Evolutionary conservation across 805 yeast genomes (phyloP).

Genomic region (Millerozyma miso): DNA sequence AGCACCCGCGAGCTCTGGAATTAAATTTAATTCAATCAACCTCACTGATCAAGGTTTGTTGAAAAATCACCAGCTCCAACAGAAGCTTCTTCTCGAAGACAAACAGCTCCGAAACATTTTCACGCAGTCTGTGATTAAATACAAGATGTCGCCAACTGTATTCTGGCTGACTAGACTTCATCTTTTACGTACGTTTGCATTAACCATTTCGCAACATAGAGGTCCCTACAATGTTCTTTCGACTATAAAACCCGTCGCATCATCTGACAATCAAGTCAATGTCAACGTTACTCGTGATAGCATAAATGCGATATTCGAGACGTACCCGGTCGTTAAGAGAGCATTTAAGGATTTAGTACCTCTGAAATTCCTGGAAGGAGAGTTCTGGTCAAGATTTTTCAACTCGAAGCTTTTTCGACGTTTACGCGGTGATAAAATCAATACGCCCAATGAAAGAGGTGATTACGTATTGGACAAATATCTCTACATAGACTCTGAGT

Average conservation of each 20-base stretch:
- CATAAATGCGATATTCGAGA: conserved; percentile 83
- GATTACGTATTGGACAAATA: conserved; percentile 85
- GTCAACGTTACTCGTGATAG: conserved; percentile 89
- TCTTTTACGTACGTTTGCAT: conserved; percentile 77
- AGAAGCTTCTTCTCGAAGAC: conserved; percentile 66
- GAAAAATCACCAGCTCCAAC: conserved; percentile 73
- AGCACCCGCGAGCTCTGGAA: conserved; percentile 9
- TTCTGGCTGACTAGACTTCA: conserved; percentile 86
- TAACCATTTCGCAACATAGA: conserved; percentile 74
- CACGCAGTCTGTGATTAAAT: conserved; percentile 80
- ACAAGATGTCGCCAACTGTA: conserved; percentile 71
- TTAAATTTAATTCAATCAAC: conserved; percentile 22
- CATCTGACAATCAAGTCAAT: conserved; percentile 88
- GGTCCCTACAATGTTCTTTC: conserved; percentile 94
- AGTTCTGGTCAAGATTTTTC: conserved; percentile 95
- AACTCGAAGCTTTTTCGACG: conserved; percentile 83
- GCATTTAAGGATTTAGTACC: conserved; percentile 94
- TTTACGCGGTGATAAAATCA: conserved; percentile 80
- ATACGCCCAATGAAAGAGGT: conserved; percentile 67
- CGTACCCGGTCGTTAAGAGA: conserved; percentile 84
- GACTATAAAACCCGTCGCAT: conserved; percentile 90
- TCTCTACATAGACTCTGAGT: conserved; percentile 63
- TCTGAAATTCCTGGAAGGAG: conserved; percentile 71
- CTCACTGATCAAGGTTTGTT: conserved; percentile 48
- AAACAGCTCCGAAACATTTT: conserved; percentile 67